Evolutionary conservation across 2,329 filamentous ascomycete genomes (phyloP).

Genomic region (Pseudogymnoascus sp.): DNA sequence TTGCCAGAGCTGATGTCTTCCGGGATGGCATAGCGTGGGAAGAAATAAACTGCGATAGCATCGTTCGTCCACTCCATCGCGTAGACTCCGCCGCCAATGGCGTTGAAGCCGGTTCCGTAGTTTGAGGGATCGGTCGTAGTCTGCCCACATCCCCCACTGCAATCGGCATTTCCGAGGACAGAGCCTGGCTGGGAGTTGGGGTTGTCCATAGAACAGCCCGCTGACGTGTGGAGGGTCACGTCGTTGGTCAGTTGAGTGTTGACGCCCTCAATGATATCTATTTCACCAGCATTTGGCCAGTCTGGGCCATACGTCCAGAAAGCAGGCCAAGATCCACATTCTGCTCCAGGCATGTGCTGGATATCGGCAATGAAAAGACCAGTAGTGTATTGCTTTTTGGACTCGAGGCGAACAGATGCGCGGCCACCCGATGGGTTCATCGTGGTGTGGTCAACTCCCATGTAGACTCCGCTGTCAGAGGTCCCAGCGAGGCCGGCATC

Average conservation of each 20-base stretch:
- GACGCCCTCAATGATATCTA: conserved; percentile 75
- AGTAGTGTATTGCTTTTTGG: conserved; percentile 44
- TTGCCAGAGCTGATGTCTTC: conserved; percentile 48
- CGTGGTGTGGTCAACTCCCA: conserved; percentile 61
- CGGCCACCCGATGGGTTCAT: conserved; percentile 51
- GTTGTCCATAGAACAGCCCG: conserved; percentile 50
- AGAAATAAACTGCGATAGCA: conserved; percentile 75
- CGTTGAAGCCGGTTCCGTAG: conserved; percentile 66
- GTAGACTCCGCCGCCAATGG: conserved; percentile 59
- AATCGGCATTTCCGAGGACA: conserved; percentile 43
- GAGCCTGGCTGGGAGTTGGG: conserved; percentile 39
- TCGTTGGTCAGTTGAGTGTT: conserved; percentile 51
- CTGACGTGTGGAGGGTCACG: conserved; percentile 60
- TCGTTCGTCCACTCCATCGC: conserved; percentile 67
- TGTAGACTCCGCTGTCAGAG: conserved; percentile 47
- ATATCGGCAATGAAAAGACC: conserved; percentile 53
- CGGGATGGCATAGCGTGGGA: conserved; percentile 58
- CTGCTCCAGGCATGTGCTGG: conserved; percentile 48
- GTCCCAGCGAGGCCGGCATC: conserved; percentile 38
- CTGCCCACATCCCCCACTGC: conserved; percentile 56
- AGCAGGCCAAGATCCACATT: conserved; percentile 54
- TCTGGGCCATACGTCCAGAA: conserved; percentile 49
- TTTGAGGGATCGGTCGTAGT: conserved; percentile 41
- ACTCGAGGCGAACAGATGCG: conserved; percentile 58
- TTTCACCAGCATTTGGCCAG: conserved; percentile 66